A percentile compares a stretch with the other conserved stretches of the same genome.
These are phyloP conservation scores for Aspergillus quadrilineatus DNA, from an alignment of 2,329 filamentous ascomycete species.

Conservation along the genomic window DNA sequence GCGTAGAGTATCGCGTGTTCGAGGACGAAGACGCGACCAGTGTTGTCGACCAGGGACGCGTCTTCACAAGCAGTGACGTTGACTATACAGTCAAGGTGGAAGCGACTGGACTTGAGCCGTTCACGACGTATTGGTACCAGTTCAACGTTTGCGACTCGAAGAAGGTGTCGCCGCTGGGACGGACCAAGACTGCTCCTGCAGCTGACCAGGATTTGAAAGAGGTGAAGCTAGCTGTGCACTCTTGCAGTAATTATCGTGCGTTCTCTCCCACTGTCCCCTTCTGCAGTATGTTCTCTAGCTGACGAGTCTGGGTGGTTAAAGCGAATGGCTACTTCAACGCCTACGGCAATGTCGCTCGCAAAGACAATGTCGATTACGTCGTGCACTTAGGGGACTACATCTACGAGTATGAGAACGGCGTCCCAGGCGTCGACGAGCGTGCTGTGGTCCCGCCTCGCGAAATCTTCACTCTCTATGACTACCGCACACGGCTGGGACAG, in stretches of 20 bases:
- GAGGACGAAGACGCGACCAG: slow-evolving; percentile 40
- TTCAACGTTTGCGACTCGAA: slow-evolving; percentile 67
- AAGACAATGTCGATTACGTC: slow-evolving; percentile 61
- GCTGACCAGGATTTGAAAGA: slow-evolving; percentile 55
- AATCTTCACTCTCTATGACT: slow-evolving; percentile 50
- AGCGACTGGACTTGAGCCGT: slow-evolving; percentile 60
- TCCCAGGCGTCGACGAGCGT: slow-evolving; percentile 23
- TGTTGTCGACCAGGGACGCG: slow-evolving; percentile 57
- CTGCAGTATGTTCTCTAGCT: not conserved
- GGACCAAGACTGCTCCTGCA: slow-evolving; percentile 68
- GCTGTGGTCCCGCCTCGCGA: slow-evolving; percentile 9
- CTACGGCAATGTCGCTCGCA: slow-evolving; percentile 59
- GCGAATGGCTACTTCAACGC: slow-evolving; percentile 61
- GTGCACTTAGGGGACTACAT: slow-evolving; percentile 63
- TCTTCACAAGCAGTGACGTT: slow-evolving; percentile 69
- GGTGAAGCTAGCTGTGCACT: slow-evolving; percentile 67
- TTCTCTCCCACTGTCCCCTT: slow-evolving; percentile 6
- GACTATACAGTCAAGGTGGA: slow-evolving; percentile 74
- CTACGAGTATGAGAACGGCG: slow-evolving; percentile 57
- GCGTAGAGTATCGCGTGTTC: slow-evolving; percentile 59
- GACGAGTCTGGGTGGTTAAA: slow-evolving; percentile 16
- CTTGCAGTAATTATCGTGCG: slow-evolving; percentile 66
- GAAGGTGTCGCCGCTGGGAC: slow-evolving; percentile 61
- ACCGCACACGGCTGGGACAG: slow-evolving; percentile 57
- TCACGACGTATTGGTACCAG: slow-evolving; percentile 65